A percentile compares a stretch with the other conserved stretches of the same genome.
phyloP scores from a whole-genome alignment of 2,329 filamentous ascomycete species.

The Fusarium oligoseptatum region DNA sequence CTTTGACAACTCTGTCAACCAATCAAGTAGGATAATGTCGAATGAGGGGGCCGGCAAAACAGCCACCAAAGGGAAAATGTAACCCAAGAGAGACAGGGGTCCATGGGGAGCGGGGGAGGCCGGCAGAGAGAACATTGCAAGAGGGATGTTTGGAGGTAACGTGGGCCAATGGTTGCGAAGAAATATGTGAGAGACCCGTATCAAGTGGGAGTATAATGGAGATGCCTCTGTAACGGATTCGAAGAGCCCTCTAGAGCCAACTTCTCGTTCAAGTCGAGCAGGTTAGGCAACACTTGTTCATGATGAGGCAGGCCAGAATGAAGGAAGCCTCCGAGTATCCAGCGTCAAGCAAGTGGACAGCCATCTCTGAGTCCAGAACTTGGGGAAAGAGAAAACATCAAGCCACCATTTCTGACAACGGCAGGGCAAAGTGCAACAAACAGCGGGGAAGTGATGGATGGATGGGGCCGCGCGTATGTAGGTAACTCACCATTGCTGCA shows the following conservation, averaged over 20 bases:
- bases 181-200: background rate
- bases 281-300: background rate
- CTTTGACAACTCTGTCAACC: constrained; percentile 7
- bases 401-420: background rate
- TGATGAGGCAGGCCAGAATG: constrained; percentile 22
- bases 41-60: background rate
- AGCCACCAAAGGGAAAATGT: background rate
- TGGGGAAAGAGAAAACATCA: background rate
- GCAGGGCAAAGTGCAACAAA: background rate
- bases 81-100: background rate
- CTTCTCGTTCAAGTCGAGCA: background rate
- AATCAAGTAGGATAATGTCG: background rate
- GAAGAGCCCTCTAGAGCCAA: background rate
- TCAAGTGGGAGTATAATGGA: background rate
- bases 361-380: constrained; percentile 11
- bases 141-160: background rate
- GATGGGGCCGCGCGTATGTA: background rate
- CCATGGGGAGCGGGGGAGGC: background rate
- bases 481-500: constrained; percentile 83
- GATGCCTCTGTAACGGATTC: background rate
- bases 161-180: background rate
- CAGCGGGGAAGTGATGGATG: background rate
- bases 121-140: background rate
- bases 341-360: constrained; percentile 1
- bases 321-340: constrained; percentile 8